Evolutionary conservation across 306 rosid genomes (phyloP).

Genomic region (Casuarina equisetifolia): DNA sequence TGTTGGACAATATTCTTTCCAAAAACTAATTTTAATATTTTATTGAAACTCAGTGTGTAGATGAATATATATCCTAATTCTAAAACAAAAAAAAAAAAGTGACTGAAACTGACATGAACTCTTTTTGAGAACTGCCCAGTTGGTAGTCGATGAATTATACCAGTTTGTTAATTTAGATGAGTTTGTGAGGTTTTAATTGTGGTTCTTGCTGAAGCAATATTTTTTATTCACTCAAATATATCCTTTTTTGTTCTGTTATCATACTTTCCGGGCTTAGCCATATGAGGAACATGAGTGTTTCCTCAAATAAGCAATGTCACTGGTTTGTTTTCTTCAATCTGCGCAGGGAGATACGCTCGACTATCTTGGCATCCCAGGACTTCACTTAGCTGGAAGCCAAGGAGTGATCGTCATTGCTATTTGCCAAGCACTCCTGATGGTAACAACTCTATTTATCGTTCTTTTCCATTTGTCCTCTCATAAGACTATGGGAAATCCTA

Average conservation of each 20-base stretch:
- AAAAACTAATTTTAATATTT: too few relatives aligned
- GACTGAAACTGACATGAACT: not conserved
- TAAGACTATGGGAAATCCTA: slow-evolving; percentile 16
- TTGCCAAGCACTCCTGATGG: slow-evolving; percentile 94
- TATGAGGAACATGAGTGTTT: not conserved
- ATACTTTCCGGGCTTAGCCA: not conserved
- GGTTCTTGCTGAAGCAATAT: not conserved
- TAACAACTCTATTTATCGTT: slow-evolving; percentile 29
- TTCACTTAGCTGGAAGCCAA: slow-evolving; percentile 95
- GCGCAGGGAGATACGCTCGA: slow-evolving; percentile 89
- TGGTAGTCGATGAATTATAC: not conserved
- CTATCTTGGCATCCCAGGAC: slow-evolving; percentile 91
- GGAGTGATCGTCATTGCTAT: slow-evolving; percentile 91
- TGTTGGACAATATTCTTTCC: not conserved
- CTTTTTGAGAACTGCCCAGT: not conserved
- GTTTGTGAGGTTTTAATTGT: not conserved
- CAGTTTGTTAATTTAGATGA: not conserved
- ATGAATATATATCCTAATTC: not conserved
- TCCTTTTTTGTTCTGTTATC: not conserved
- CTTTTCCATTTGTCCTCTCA: slow-evolving; percentile 13
- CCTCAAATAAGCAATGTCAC: slow-evolving; percentile 5
- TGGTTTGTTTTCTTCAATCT: slow-evolving; percentile 23
- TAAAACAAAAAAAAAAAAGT: not conserved
- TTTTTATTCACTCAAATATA: not conserved
- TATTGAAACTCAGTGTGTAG: not conserved